These are phyloP conservation scores for Bolboschoenus planiculmis DNA, from an alignment of 176 grass and related monocot species.

Conservation along the genomic window DNA sequence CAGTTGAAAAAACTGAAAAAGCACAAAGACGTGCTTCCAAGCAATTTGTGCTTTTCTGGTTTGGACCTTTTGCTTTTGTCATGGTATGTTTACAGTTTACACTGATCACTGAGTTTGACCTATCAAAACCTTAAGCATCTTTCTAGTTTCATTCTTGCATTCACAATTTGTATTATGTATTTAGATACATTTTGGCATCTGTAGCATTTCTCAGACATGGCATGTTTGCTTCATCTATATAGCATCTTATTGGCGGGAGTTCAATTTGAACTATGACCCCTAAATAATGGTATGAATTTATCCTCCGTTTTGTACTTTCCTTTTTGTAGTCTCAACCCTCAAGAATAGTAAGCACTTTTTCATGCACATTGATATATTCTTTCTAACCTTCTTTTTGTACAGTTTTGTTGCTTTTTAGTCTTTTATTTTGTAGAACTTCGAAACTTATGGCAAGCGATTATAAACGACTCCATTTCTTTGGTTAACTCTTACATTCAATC, in stretches of 20 bases:
- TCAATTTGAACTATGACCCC: background rate
- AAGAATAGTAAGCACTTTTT: background rate
- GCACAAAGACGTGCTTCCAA: background rate
- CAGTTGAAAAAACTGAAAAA: background rate
- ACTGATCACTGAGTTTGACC: background rate
- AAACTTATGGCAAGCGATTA: background rate
- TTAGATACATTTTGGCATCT: background rate
- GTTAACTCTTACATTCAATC: background rate
- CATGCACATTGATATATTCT: background rate
- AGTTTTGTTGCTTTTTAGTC: background rate
- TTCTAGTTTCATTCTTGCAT: background rate
- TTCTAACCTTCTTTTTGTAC: background rate
- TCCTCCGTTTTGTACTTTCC: too few species aligned
- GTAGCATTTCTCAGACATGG: background rate
- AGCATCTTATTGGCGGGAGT: background rate
- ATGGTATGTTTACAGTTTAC: background rate
- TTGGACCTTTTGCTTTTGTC: conserved; percentile 5
- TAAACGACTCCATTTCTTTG: background rate
- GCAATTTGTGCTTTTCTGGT: background rate
- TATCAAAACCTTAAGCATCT: background rate
- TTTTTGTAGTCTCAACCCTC: too few species aligned
- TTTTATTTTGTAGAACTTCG: background rate
- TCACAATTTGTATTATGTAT: background rate
- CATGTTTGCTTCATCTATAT: background rate
- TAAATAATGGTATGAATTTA: background rate